phyloP scores from a whole-genome alignment of 768 basidiomycete genomes.

The Lentinula raphanica region DNA sequence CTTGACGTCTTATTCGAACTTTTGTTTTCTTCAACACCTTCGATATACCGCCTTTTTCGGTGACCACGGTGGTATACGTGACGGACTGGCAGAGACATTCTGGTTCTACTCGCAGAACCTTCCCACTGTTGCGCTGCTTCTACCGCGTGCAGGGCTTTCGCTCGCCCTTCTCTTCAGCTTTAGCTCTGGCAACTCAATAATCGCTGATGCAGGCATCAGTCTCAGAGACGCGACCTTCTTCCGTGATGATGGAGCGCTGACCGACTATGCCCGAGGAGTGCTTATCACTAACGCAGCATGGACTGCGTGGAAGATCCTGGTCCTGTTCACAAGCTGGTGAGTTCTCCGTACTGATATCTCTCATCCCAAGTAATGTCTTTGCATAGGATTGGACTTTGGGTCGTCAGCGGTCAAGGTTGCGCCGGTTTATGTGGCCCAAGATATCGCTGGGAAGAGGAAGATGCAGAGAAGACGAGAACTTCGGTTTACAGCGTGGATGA shows the following conservation, averaged over 20 bases:
- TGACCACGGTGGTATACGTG: constrained; percentile 42
- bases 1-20: constrained; percentile 77
- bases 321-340: constrained; percentile 69
- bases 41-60: constrained; percentile 63
- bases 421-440: constrained; percentile 84
- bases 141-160: constrained; percentile 76
- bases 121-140: constrained; percentile 73
- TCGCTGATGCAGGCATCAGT: constrained; percentile 42
- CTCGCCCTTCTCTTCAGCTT: constrained; percentile 70
- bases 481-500: constrained; percentile 45
- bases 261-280: constrained; percentile 72
- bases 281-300: constrained; percentile 77
- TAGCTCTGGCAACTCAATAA: constrained; percentile 39
- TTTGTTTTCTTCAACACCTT: constrained; percentile 79
- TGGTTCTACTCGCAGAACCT: constrained; percentile 83
- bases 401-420: constrained; percentile 69
- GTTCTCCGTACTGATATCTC: constrained; percentile 13
- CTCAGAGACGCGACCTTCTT: constrained; percentile 76
- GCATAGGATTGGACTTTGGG: constrained; percentile 70
- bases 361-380: not conserved
- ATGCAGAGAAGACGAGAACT: constrained; percentile 49
- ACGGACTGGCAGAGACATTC: constrained; percentile 76
- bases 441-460: constrained; percentile 80
- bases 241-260: constrained; percentile 59
- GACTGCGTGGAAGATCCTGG: constrained; percentile 69